Evolutionary conservation across 768 basidiomycete species (phyloP), one percentile per base, ranked within the genome.

Genomic region (Termitomyces sp.): DNA sequence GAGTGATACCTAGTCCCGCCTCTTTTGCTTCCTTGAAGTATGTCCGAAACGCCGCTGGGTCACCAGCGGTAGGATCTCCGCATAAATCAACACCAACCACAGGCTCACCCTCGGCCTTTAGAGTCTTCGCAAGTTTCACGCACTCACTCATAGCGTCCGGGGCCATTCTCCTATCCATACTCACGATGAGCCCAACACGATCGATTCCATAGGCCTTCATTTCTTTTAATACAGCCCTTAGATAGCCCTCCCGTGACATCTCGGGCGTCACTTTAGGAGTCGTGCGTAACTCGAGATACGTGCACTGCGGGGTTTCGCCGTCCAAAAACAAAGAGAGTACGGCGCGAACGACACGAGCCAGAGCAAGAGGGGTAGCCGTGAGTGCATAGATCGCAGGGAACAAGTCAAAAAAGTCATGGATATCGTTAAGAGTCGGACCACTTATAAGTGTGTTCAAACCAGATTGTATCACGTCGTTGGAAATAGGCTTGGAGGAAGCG

Each of bases 41-140:
- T 24, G 72, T 71, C 18, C 69, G 74, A 59, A 88, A 85, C 2
- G 65, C 62, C 4, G 71, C 66, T 66, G 88, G 79, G 61, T 85
- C 75, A 0, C 90, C 87, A 13, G 77, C 80, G 54, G 62, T 66
- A 0, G 91, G 91, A 69, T 92, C 81, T 0, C 92, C 92, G 62
- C 91, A 93, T 2, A 94, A 70, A 70, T 94, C 92, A 3, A 94
- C 71, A 4, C 90, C 92, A 1, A 92, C 86, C 3, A 94, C 75
- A 7, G 85, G 75, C 48, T 84, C 71, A 0, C 89, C 87, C 38
- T 77, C 77, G 3, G 67, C 52, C 58, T 75, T 85, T 56, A 94
- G 65, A 56, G 71, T 66, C 13, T 79, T 75, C 1, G 87, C 87
- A 24, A 87, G 69, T 8, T 73, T 70, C 1, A 92, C 67, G 59